Percentiles rank a stretch among this genome's conserved stretches.
These are phyloP conservation scores for Zygosaccharomyces lentus DNA, from an alignment of 805 yeast species.

Conservation along the genomic window DNA sequence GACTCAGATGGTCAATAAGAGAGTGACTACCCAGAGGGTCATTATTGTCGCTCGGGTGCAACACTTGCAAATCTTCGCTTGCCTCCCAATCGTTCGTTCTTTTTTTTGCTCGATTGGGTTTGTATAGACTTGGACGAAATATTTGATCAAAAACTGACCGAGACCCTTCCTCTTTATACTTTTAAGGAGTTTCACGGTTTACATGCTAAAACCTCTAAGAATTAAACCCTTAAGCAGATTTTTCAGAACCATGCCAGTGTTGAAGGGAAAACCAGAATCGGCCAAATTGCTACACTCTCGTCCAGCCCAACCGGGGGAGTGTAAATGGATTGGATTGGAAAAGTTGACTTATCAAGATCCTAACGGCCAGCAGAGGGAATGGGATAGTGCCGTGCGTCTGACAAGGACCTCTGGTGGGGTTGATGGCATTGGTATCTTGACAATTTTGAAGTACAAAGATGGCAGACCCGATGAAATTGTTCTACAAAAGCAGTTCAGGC, in stretches of 20 bases:
- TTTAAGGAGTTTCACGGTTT: background rate
- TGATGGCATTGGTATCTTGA: conserved; percentile 91
- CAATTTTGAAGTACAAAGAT: conserved; percentile 52
- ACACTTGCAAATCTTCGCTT: background rate
- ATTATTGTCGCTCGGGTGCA: background rate
- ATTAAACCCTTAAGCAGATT: conserved; percentile 1
- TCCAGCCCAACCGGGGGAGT: conserved; percentile 40
- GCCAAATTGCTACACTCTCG: conserved; percentile 34
- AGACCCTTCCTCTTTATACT: background rate
- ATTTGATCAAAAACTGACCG: background rate
- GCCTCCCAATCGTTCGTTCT: background rate
- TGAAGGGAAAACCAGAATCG: conserved; percentile 36
- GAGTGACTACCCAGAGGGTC: background rate
- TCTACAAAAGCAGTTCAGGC: conserved; percentile 86
- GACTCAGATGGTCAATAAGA: background rate
- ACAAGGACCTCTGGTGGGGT: conserved; percentile 58
- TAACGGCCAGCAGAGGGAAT: conserved; percentile 60
- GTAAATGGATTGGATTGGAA: conserved; percentile 65
- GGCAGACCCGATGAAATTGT: conserved; percentile 50
- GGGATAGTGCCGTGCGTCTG: conserved; percentile 87
- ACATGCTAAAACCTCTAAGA: background rate
- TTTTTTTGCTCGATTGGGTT: background rate
- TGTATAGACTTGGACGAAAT: background rate
- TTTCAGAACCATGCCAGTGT: conserved; percentile 18
- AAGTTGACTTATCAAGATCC: conserved; percentile 72